Evolutionary conservation across 1,284 basidiomycete genomes (phyloP), one percentile per base, ranked within the genome.

Genomic region (Cutaneotrichosporon cavernicola): DNA sequence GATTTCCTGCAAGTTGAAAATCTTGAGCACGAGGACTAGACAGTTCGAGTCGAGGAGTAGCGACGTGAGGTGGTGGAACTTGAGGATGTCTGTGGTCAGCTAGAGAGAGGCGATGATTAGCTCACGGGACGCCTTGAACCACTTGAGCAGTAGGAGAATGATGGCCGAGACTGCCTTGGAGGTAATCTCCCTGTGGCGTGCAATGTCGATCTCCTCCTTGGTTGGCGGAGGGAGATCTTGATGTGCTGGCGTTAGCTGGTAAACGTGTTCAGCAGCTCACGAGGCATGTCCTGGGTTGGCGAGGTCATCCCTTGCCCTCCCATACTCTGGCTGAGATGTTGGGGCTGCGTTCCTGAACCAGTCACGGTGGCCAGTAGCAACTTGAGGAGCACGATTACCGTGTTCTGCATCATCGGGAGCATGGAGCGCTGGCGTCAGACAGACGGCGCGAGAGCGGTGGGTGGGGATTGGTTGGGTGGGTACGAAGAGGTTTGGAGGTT

Each of bases 71-170:
- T 97, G 93, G 80, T 99, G 95, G 77, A 97, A 98, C 78, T 99
- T 99, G 90, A 99, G 95, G 36, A 90, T 89, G 81, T 99, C 92
- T 95, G 72, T 26, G 7, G 57, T 65, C n/a, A 51, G 30, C 6
- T 4, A 2, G 4, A 36, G 1, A 1, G 13, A 13, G 9, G 4
- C 9, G 18, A 13, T 13, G 5, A 9, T 16, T 5, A 21, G 11
- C 90, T 78, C 70, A 95, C 93, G 94, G 58, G 93, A 97, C 38
- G 91, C 91, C 80, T 98, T 99, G 85, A 98, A 97, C 97, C 97
- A 99, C 77, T 97, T 97, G 69, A 99, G 80, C 4, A 90, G 87
- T 47, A 98, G 81, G 1, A 99, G 82, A 18, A 99, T 79, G 68
- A 99, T 97, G 1, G 95, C 94, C 21, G 95, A 97, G 8, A 98